A percentile compares a stretch with the other conserved stretches of the same genome.
These are phyloP conservation scores for Tillandsia leiboldiana DNA, from an alignment of 176 grass and related monocot species.

Conservation along the genomic window DNA sequence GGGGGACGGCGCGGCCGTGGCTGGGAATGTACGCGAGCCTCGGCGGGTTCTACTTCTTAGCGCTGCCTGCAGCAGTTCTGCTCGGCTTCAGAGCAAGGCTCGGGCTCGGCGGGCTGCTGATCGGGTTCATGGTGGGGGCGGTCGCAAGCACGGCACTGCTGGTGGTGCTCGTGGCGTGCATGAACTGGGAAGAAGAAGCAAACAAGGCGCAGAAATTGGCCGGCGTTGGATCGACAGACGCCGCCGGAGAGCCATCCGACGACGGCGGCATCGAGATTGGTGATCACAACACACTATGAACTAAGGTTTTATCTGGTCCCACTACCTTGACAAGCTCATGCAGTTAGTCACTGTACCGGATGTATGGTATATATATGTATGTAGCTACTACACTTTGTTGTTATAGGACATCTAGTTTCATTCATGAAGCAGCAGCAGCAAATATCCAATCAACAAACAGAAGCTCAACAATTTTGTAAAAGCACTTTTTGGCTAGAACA, in stretches of 20 bases:
- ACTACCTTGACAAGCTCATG: no score
- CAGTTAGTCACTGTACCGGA: no score
- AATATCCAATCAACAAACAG: no score
- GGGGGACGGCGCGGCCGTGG: constrained; percentile 58
- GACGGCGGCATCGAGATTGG: neutral
- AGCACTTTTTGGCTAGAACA: no score
- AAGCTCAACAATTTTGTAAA: no score
- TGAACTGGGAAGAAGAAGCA: constrained; percentile 59
- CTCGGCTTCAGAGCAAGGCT: constrained; percentile 44
- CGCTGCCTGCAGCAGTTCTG: constrained; percentile 47
- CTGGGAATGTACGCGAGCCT: constrained; percentile 62
- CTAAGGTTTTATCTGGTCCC: no score
- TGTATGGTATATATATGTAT: no score
- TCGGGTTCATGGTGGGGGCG: constrained; percentile 47
- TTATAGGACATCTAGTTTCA: no score
- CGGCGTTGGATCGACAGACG: neutral
- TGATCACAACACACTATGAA: neutral
- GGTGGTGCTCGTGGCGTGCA: constrained; percentile 30
- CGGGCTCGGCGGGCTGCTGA: constrained; percentile 47
- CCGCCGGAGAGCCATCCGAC: neutral
- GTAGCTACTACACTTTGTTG: no score
- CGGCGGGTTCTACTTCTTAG: constrained; percentile 66
- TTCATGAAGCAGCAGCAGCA: no score
- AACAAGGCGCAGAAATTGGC: constrained; percentile 39
- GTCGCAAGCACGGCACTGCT: constrained; percentile 33